Evolutionary conservation across 1,284 basidiomycete species (phyloP).

Genomic region (Cystobasidium sp.): DNA sequence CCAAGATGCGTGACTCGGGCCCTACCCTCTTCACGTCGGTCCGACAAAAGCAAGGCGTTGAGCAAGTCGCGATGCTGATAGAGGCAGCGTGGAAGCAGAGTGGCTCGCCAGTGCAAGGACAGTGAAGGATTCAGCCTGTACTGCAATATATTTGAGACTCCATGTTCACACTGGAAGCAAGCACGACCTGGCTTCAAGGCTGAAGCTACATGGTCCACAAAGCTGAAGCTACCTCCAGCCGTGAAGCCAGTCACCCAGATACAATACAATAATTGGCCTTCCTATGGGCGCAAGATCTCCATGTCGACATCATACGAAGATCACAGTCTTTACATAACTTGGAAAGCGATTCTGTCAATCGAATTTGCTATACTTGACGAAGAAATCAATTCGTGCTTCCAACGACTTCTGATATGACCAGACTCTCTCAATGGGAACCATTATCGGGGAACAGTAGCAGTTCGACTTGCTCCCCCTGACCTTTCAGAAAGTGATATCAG

Average conservation of each 20-base stretch:
- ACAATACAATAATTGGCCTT: too few species aligned
- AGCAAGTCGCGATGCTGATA: conserved; percentile 80
- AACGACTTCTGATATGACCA: conserved; percentile 1
- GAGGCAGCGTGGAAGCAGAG: conserved; percentile 76
- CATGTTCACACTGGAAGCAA: too few species aligned
- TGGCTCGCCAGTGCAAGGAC: conserved; percentile 26
- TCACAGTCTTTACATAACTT: too few species aligned
- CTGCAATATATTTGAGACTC: too few species aligned
- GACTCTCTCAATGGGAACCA: conserved; percentile 61
- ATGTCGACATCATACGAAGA: too few species aligned
- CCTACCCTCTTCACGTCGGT: conserved; percentile 92
- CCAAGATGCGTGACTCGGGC: conserved; percentile 88
- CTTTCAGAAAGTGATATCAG: conserved; percentile 69
- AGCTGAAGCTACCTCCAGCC: neutral
- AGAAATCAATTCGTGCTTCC: conserved; percentile 4
- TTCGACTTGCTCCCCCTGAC: conserved; percentile 61
- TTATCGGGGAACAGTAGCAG: conserved; percentile 69
- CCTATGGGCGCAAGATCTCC: too few species aligned
- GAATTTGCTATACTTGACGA: conserved; percentile 25
- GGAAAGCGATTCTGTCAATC: too few species aligned
- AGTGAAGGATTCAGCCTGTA: too few species aligned
- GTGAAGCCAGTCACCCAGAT: neutral
- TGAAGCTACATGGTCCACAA: too few species aligned
- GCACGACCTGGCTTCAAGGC: too few species aligned
- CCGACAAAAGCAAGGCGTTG: conserved; percentile 76